Evolutionary conservation across 805 yeast species (phyloP).

Genomic region (Saccharomyces kudriavzevii): DNA sequence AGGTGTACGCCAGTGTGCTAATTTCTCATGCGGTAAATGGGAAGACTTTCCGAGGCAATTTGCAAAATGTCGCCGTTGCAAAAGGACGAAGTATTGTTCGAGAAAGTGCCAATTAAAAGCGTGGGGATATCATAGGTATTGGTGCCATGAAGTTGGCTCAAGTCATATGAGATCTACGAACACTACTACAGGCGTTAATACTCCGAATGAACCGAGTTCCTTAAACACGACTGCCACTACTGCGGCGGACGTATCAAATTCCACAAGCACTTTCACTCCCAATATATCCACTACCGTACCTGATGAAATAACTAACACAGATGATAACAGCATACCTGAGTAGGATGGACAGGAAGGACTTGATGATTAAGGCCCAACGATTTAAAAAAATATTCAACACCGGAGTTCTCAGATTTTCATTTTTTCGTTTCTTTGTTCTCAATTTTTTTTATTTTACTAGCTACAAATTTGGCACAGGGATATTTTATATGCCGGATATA

Average conservation of each 20-base stretch:
- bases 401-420: not conserved
- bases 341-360: not conserved
- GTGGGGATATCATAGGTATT: conserved; percentile 87
- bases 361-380: not conserved
- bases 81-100: conserved; percentile 90
- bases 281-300: not conserved
- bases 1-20: conserved; percentile 92
- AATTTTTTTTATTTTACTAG: not conserved
- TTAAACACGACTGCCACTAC: conserved; percentile 1
- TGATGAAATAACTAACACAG: not conserved
- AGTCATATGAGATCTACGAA: conserved; percentile 15
- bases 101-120: conserved; percentile 86
- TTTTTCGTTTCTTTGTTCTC: not conserved
- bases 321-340: not conserved
- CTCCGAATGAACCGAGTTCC: conserved; percentile 10
- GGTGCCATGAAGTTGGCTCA: conserved; percentile 64
- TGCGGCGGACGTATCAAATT: not conserved
- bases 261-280: not conserved
- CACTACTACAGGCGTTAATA: conserved; percentile 13
- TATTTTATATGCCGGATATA: not conserved
- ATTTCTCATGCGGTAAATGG: conserved; percentile 90
- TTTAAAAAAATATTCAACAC: not conserved
- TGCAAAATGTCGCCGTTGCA: conserved; percentile 90
- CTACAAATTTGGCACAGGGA: not conserved
- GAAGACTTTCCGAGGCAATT: conserved; percentile 84